phyloP scores from a whole-genome alignment of 169 alveolate species.

The Plasmodium berghei region DNA sequence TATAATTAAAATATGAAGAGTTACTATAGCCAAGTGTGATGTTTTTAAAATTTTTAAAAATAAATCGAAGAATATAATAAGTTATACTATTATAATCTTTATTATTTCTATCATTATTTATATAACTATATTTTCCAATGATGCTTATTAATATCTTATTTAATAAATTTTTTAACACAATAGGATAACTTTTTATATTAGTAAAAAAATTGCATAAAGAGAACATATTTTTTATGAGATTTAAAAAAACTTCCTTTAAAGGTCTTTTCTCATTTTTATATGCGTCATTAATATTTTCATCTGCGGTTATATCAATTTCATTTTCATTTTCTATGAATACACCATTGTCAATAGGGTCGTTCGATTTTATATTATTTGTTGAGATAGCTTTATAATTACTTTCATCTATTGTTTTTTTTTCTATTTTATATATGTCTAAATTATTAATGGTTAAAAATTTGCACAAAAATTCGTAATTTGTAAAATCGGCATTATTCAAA shows the following conservation, averaged over 20 bases:
- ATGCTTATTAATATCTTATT: conserved; percentile 41
- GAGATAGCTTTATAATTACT: conserved; percentile 18
- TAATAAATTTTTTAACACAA: conserved; percentile 20
- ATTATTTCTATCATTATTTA: conserved; percentile 8
- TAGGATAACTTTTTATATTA: conserved; percentile 29
- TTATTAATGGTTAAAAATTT: conserved; percentile 24
- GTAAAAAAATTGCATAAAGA: conserved; percentile 26
- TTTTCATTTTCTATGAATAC: neutral
- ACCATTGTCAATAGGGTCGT: neutral
- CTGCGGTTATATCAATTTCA: neutral
- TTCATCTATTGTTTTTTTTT: neutral
- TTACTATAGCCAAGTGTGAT: conserved; percentile 25
- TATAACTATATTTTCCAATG: conserved; percentile 43
- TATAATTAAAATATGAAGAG: conserved; percentile 18
- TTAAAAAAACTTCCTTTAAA: neutral
- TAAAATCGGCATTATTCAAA: conserved; percentile 54
- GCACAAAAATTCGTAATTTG: conserved; percentile 57
- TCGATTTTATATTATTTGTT: neutral
- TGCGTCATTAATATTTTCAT: neutral
- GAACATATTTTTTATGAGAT: conserved; percentile 13
- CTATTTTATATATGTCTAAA: neutral
- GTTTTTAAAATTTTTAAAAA: conserved; percentile 41
- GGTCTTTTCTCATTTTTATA: neutral
- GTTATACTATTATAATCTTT: conserved; percentile 45
- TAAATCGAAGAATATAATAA: conserved; percentile 40